Evolutionary conservation across 192 early-diverging fungal species (phyloP), one percentile per base, ranked within the genome.

Genomic region (Rhizoclosmatium sp.): DNA sequence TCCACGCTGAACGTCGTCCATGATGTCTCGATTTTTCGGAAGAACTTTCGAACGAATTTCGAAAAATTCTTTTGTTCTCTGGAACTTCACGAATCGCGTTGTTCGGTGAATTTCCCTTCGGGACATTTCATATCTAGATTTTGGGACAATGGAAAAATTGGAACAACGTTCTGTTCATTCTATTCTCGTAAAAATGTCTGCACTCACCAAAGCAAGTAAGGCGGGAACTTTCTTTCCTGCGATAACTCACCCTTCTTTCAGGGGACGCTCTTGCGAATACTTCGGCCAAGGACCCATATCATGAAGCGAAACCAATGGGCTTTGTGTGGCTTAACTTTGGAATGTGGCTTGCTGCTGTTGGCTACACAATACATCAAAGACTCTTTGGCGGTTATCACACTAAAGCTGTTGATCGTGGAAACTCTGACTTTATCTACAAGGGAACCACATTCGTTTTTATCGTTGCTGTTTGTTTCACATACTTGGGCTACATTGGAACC

Each of bases 21-120:
- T 59, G 31, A 69, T 76, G 45, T 75, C 21, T 19, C 7, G 14
- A 54, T 54, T 54, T 54, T 7, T 54, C 10, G 60, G 60, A 62
- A 91, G 88, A 93, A 94, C 95, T 96, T 96, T 31, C 31, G 31
- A 31, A 31, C 31, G 31, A 31, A 31, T 69, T 47, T 56, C 19
- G 9, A 56, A n/a, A 56, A 56, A 56, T 9, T 56, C 19, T n/a
- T 0, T 56, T 56, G 54, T 56, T 56, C 54, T 56, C 54, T n/a
- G 54, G 31, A 9, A 14, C 54, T 56, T 56, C 54, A n/a, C 54
- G 10, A 56, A 56, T 56, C 54, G 54, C 19, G 54, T 14, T 56
- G 19, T 56, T 56, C 54, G 54, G 54, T 9, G 54, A 56, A 9
- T 56, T 56, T 56, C 54, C 19, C 54, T 56, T 9, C 54, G 54